These are phyloP conservation scores for Xylariaceae sp. DNA, from an alignment of 2,329 filamentous ascomycete species.

Conservation along the genomic window DNA sequence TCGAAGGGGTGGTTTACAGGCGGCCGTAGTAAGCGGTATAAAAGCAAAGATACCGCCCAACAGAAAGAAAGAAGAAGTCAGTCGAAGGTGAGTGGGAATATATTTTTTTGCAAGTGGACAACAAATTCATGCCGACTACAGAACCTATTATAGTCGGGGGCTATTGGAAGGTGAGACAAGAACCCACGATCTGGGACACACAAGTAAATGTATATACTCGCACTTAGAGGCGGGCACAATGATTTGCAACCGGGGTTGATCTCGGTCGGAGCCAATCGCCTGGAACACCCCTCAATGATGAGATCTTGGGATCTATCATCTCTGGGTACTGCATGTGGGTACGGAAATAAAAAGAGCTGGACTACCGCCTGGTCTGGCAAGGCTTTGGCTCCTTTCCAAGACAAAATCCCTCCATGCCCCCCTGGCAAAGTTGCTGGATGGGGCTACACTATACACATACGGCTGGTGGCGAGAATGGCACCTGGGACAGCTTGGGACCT, in stretches of 20 bases:
- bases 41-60: conserved; percentile 21
- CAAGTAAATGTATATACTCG: conserved; percentile 26
- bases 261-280: conserved; percentile 29
- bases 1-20: conserved; percentile 2
- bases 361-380: conserved; percentile 17
- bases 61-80: conserved; percentile 10
- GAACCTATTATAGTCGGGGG: conserved; percentile 22
- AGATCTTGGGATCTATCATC: conserved; percentile 26
- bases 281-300: conserved; percentile 25
- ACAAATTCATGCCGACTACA: conserved; percentile 12
- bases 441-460: conserved; percentile 17
- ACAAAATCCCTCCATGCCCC: conserved; percentile 9
- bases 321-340: conserved; percentile 27
- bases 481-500: conserved; percentile 11
- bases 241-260: conserved; percentile 28
- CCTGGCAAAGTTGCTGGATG: conserved; percentile 17
- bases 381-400: conserved; percentile 19
- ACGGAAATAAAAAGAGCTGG: conserved; percentile 21
- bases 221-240: conserved; percentile 16
- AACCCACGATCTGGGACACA: conserved; percentile 21
- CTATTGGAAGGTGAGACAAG: conserved; percentile 14
- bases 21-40: conserved; percentile 9
- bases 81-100: conserved; percentile 3
- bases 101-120: not conserved
- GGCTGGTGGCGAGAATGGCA: conserved; percentile 10